Base-by-base conservation (phyloP, 139 green algal genomes). In the Tetraselmis striata region DNA sequence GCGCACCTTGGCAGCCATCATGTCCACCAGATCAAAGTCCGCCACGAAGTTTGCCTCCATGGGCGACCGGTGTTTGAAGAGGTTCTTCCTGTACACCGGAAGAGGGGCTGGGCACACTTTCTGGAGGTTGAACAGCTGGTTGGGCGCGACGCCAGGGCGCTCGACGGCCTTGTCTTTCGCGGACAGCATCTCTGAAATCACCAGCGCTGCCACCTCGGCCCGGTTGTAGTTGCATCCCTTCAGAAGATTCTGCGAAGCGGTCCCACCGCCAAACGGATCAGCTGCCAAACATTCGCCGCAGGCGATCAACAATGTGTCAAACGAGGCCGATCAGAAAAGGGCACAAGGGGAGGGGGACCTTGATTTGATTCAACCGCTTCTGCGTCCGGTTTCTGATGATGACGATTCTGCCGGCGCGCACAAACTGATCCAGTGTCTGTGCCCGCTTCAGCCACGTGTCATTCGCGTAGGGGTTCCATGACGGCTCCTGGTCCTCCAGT, bases 21-120 rank as follows among this genome's bases (percentile, higher is more conserved):
- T 83, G 24, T 80, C 85, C 77, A 91, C 82, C 79, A 87, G 83
- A 27, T 88, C 88, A 81, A 89, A 91, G 80, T 88, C 84, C 27
- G 85, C 89, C 82, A 88, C 85, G 67, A 85, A 82, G 18, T 11
- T 80, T 79, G 25, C 84, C 45, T 80, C 80, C 79, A 88, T 82
- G 0, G 82, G 81, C 25, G 26, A 30, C 58, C 80, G 58, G 79
- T 82, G 29, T 30, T 81, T 80, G 76, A 79, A 83, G 30, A 45
- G 79, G 30, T 32, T 45, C 28, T 59, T 76, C 1, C 75, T 11
- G 23, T 82, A 76, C 31, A 76, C 78, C 18, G 58, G 83, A 1
- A 86, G n/a, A 1, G 78, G 78, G 18, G 67, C 22, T 25, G 59
- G 29, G 23, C 78, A 74, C 29, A 82, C 83, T 59, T 77, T 83